Base-by-base conservation (phyloP, 2,329 filamentous ascomycete genomes). In the Xylariaceae sp. region DNA sequence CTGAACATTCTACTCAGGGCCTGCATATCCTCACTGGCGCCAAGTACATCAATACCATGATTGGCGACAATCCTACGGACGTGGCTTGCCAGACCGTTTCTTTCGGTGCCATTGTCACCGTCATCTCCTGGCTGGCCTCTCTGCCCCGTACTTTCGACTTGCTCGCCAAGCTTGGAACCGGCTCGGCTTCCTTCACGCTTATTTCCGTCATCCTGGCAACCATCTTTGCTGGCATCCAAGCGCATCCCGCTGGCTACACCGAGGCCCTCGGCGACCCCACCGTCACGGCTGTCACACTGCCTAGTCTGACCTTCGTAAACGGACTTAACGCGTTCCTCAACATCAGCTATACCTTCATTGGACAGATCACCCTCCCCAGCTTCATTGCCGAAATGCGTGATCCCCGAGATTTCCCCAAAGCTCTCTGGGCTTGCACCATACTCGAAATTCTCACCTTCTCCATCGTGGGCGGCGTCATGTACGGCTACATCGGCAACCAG, bases 341-440 rank as follows among this genome's bases (percentile, higher is more conserved):
- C 61, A 95, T 95, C 54, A 86, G 80, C 61, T 95, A 94, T 57
- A 94, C 89, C 0, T 94, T 95, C 55, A 94, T 95, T 46, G 89
- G 89, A 0, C 89, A 95, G 56, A 94, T 94, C 50, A 94, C 89
- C 0, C 70, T 95, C 11, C 89, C 89, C 1, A 90, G 83, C 47
- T 95, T 95, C 64, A 95, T 95, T 44, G 88, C 89, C 3, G 89
- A 95, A 60, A 95, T 95, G 89, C 83, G 67, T 37, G 69, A 79
- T 18, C 75, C 75, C 2, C 78, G 74, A 37, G 89, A 95, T 47
- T 95, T 95, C 54, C 87, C 87, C 49, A 95, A 95, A 61, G 86
- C 89, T 2, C 74, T 95, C 1, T 94, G 87, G 77, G 82, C 81
- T 2, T 88, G 93, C 40, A 94, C 89, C 9, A 83, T 94, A 44